Evolutionary conservation across 768 basidiomycete genomes (phyloP), one percentile per base, ranked within the genome.

Genomic region (Kwoniella sp.): DNA sequence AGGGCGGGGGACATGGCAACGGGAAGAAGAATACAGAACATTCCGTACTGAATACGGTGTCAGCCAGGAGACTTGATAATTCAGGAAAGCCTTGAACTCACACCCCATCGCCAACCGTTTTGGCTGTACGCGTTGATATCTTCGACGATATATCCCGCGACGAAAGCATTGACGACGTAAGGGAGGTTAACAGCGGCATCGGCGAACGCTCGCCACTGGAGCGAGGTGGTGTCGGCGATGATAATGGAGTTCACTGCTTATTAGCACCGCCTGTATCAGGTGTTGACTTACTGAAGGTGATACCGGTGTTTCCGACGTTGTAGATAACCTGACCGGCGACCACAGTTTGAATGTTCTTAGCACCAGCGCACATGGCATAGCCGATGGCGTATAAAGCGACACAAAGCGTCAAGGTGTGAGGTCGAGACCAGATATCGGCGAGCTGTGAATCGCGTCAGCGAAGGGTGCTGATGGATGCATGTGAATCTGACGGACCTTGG

Each of bases 81-180:
- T 44, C 10, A 44, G 10, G 7, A 15, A 44, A 50, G 76, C 40
- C 17, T 44, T 44, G 40, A 6, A 44, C 40, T 44, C 17, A 44
- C 40, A 53, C 79, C 79, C 79, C 79, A 80, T 68, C 79, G 50
- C 79, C 79, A 80, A 10, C 70, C 70, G 24, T 77, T 61, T 12
- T 52, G 55, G 19, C 44, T 54, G 54, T 69, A 66, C 1, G 67
- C 71, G 1, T 60, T 53, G 27, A 74, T 67, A 21, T 67, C 70
- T 36, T 62, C 59, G 24, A 69, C 59, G 53, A 80, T 80, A 29
- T 68, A 51, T 15, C 74, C 71, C 1, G 74, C 71, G 47, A 79
- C 64, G 53, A 77, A 77, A 46, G 69, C 71, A 60, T 63, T 73
- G 26, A 71, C 47, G 58, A 80, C 66, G 63, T 72, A 79, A 0